Evolutionary conservation across 108 stramenopile species (phyloP).

Genomic region (Fistulifera pelliculosa): DNA sequence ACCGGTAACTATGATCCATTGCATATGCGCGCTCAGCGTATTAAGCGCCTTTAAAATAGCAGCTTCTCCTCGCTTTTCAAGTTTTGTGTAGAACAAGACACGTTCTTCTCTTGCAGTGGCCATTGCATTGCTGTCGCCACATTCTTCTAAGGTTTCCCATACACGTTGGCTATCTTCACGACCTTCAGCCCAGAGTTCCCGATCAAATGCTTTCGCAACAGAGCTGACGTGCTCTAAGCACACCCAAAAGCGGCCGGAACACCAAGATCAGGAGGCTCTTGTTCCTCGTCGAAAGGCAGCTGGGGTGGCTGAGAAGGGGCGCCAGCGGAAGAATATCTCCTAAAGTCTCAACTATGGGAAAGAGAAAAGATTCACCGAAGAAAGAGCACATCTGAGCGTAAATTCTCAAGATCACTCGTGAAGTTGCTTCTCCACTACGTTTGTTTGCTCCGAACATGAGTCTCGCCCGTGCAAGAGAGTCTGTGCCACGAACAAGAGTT

Average conservation of each 20-base stretch:
- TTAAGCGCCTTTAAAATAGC: slow-evolving; percentile 66
- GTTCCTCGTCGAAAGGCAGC: slow-evolving; percentile 75
- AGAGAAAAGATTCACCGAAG: slow-evolving; percentile 69
- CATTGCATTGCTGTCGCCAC: slow-evolving; percentile 45
- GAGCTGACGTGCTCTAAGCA: slow-evolving; percentile 71
- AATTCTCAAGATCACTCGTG: slow-evolving; percentile 70
- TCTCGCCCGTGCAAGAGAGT: slow-evolving; percentile 75
- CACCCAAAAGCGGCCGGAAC: slow-evolving; percentile 79
- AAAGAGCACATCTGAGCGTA: slow-evolving; percentile 80
- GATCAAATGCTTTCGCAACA: slow-evolving; percentile 77
- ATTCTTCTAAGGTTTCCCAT: slow-evolving; percentile 60
- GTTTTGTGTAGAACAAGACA: slow-evolving; percentile 58
- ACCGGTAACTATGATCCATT: slow-evolving; percentile 75
- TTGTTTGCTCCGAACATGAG: slow-evolving; percentile 68
- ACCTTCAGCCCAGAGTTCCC: slow-evolving; percentile 79
- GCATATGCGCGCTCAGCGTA: slow-evolving; percentile 73
- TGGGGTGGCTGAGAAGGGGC: slow-evolving; percentile 58
- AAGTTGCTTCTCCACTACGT: slow-evolving; percentile 59
- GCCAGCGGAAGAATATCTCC: slow-evolving; percentile 51
- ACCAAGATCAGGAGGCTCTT: slow-evolving; percentile 68
- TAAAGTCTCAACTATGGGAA: slow-evolving; percentile 64
- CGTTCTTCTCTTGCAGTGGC: slow-evolving; percentile 53
- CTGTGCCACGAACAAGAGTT: slow-evolving; percentile 74
- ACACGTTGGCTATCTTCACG: slow-evolving; percentile 66
- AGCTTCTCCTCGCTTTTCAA: slow-evolving; percentile 72